Evolutionary conservation across 2,329 filamentous ascomycete species (phyloP).

Genomic region (Claviceps quebecensis): DNA sequence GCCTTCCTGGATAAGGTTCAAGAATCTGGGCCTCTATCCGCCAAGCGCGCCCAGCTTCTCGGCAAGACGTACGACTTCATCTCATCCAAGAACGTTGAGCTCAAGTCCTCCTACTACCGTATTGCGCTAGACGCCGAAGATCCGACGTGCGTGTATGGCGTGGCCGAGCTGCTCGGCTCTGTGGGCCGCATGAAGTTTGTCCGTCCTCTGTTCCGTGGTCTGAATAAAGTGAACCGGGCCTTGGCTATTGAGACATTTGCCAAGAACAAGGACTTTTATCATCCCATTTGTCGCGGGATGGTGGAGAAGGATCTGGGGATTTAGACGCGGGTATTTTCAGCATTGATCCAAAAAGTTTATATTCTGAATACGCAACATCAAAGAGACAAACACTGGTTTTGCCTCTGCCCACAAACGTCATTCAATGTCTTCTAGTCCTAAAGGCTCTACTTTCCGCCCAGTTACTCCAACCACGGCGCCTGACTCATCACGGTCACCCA

Average conservation of each 20-base stretch:
- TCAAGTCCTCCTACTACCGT: constrained; percentile 66
- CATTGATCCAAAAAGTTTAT: background rate
- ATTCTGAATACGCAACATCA: background rate
- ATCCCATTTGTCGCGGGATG: constrained; percentile 80
- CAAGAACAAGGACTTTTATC: constrained; percentile 84
- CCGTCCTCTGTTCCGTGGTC: constrained; percentile 62
- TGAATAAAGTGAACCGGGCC: constrained; percentile 60
- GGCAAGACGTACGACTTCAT: constrained; percentile 61
- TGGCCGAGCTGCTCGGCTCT: constrained; percentile 59
- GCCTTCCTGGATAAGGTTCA: constrained; percentile 80
- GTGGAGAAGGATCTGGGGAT: constrained; percentile 67
- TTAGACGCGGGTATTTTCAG: constrained; percentile 6
- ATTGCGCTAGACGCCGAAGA: constrained; percentile 67
- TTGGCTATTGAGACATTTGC: constrained; percentile 73
- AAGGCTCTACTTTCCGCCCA: too few species aligned
- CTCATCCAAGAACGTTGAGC: constrained; percentile 71
- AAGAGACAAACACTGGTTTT: background rate
- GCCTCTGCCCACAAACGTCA: background rate
- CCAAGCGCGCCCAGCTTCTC: constrained; percentile 55
- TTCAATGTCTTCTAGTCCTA: too few species aligned
- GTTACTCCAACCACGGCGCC: constrained; percentile 27
- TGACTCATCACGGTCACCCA: constrained; percentile 33
- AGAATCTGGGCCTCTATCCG: constrained; percentile 44
- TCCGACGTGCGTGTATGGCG: constrained; percentile 51
- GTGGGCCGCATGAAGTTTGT: constrained; percentile 98